Base-by-base conservation (phyloP, 176 grass and related monocot species). In the Paspalum vaginatum region DNA sequence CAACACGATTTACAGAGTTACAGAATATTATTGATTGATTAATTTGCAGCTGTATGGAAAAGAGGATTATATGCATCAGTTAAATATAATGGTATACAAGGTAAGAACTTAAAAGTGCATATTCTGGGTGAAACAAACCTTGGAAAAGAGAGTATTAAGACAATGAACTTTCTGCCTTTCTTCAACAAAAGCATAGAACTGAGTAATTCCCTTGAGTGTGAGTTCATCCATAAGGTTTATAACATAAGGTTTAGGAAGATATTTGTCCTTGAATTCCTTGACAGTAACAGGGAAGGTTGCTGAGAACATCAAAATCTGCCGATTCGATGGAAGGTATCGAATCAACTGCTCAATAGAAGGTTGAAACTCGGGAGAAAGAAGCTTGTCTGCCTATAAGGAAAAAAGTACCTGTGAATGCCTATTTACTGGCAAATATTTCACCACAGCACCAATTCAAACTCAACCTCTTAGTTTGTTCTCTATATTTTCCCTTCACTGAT, bases 201-300 rank as follows among this genome's bases (percentile, higher is more conserved):
- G 91, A 17, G 89, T 97, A 55, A 97, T 97, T 76, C 94, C 94
- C 78, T 97, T 97, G 12, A 97, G 59, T 0, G 94, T 97, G 81
- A 97, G 91, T 79, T 97, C 94, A 32, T 97, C 94, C 94, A 97
- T 97, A 38, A 97, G 94, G 85, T 97, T 97, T 51, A 97, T 94
- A 53, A 97, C 69, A 68, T 92, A 97, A 49, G 94, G 91, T 79
- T 91, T 94, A 21, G 82, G 87, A 15, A 97, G 66, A 74, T 92
- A 97, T 79, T 85, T 94, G 24, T 92, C 94, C 82, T 97, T 97
- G 68, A 97, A 97, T 0, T 90, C 62, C 83, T 97, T 94, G 45
- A 97, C 87, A 37, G 91, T 92, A 18, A 97, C 94, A 84, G 94
- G 94, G 20, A 97, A 94, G 20, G 94, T 97, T 41, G 94, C 94